Conservation (phyloP, 768 basidiomycete genomes). For the Suillus placidus region DNA sequence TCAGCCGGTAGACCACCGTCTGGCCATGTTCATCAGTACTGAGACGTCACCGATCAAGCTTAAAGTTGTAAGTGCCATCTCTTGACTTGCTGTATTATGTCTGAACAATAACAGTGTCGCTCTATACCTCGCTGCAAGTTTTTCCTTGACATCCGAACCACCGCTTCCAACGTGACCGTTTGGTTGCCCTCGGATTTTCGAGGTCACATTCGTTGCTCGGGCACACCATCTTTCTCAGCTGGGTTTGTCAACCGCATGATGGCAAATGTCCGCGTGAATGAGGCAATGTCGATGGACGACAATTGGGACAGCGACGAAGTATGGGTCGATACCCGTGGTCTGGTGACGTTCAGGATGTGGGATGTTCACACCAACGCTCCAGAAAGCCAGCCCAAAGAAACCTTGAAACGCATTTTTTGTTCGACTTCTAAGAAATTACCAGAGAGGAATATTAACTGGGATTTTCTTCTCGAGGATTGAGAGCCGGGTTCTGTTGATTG, state of each 20-base stretch:
- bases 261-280: slow-evolving; percentile 53
- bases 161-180: slow-evolving; percentile 70
- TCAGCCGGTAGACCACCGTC: slow-evolving; percentile 71
- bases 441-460: slow-evolving; percentile 68
- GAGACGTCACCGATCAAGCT: slow-evolving; percentile 60
- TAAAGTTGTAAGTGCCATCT: slow-evolving; percentile 62
- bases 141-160: slow-evolving; percentile 64
- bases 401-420: slow-evolving; percentile 64
- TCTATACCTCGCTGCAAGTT: slow-evolving; percentile 55
- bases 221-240: slow-evolving; percentile 61
- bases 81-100: slow-evolving; percentile 13
- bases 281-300: slow-evolving; percentile 31
- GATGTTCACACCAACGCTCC: slow-evolving; percentile 67
- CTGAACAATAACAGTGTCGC: slow-evolving; percentile 50
- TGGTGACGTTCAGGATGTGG: slow-evolving; percentile 78
- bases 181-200: slow-evolving; percentile 83
- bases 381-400: slow-evolving; percentile 64
- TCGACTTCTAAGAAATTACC: slow-evolving; percentile 53
- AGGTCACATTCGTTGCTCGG: slow-evolving; percentile 61
- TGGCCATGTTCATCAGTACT: slow-evolving; percentile 67
- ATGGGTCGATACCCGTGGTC: slow-evolving; percentile 60
- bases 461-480: slow-evolving; percentile 75
- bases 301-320: slow-evolving; percentile 59
- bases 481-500: not conserved
- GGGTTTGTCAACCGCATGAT: slow-evolving; percentile 75